A percentile compares a stretch with the other conserved stretches of the same genome.
Conservation (phyloP, 140 eudicot genomes). For the Flaveria floridana region DNA sequence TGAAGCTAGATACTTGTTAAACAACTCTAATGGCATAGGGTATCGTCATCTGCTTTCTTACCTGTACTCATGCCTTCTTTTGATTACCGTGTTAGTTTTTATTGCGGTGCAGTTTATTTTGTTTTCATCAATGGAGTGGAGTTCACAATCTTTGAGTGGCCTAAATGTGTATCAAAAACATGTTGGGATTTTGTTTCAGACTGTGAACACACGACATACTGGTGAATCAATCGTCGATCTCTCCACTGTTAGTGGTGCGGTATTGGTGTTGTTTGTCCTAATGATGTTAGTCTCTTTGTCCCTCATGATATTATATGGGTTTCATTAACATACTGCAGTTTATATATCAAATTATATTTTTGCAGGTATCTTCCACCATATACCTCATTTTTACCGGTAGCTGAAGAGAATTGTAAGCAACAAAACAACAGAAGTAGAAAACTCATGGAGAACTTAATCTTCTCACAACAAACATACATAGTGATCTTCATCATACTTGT, state of each 20-base stretch:
- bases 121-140: slow-evolving; percentile 64
- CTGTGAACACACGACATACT: slow-evolving; percentile 55
- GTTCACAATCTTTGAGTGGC: slow-evolving; percentile 39
- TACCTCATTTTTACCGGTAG: slow-evolving; percentile 42
- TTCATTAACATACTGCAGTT: background rate
- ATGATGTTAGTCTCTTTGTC: slow-evolving; percentile 68
- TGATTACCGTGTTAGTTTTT: slow-evolving; percentile 46
- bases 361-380: slow-evolving; percentile 70
- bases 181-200: slow-evolving; percentile 57
- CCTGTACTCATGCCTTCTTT: slow-evolving; percentile 36
- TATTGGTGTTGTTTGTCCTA: slow-evolving; percentile 48
- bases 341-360: background rate
- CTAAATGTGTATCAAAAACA: slow-evolving; percentile 48
- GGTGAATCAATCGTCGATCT: slow-evolving; percentile 62
- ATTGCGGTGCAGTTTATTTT: slow-evolving; percentile 42
- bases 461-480: slow-evolving; percentile 54
- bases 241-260: slow-evolving; percentile 39
- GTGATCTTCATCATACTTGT: slow-evolving; percentile 48
- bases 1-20: slow-evolving; percentile 46
- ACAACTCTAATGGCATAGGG: slow-evolving; percentile 30
- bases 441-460: slow-evolving; percentile 27
- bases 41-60: slow-evolving; percentile 52
- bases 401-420: slow-evolving; percentile 21
- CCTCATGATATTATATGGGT: background rate
- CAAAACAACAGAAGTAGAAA: slow-evolving; percentile 21